Percentiles rank a stretch among this genome's conserved stretches.
Conservation (phyloP, 2,329 filamentous ascomycete genomes). For the Diaporthe ampelina region DNA sequence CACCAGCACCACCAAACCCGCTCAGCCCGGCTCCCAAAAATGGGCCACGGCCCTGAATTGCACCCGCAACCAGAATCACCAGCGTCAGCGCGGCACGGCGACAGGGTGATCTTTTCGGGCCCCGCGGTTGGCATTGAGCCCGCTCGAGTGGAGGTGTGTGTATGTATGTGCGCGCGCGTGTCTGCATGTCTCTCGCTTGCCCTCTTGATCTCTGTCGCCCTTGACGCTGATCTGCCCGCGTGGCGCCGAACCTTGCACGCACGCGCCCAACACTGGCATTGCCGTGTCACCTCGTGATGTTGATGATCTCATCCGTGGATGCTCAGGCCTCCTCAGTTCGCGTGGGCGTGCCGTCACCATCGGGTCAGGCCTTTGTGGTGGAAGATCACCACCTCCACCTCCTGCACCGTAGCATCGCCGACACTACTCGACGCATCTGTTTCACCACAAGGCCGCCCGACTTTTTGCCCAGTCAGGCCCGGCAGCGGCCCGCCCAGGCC, state of each 20-base stretch:
- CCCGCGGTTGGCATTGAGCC: background rate
- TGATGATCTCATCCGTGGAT: background rate
- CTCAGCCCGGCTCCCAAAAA: slow-evolving; percentile 21
- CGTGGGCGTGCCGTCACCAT: background rate
- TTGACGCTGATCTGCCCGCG: slow-evolving; percentile 13
- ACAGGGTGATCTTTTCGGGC: background rate
- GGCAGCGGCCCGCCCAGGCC: slow-evolving; percentile 7
- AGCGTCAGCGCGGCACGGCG: slow-evolving; percentile 21
- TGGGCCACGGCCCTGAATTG: slow-evolving; percentile 8
- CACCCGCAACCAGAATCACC: background rate
- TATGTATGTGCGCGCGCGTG: background rate
- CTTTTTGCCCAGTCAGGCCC: slow-evolving; percentile 30
- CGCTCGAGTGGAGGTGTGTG: background rate
- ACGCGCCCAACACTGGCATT: slow-evolving; percentile 29
- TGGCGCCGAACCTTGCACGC: slow-evolving; percentile 30
- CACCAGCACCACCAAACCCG: slow-evolving; percentile 26
- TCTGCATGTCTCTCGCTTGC: background rate
- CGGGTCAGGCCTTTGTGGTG: background rate
- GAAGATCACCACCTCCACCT: background rate
- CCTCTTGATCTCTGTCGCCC: background rate
- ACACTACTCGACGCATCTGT: slow-evolving; percentile 17
- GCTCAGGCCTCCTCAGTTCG: too few species aligned
- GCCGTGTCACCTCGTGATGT: slow-evolving; percentile 36
- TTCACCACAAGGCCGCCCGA: slow-evolving; percentile 4
- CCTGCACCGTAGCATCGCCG: background rate